Conservation (phyloP, 352 stramenopile genomes). For the Phytopythium aichiense region DNA sequence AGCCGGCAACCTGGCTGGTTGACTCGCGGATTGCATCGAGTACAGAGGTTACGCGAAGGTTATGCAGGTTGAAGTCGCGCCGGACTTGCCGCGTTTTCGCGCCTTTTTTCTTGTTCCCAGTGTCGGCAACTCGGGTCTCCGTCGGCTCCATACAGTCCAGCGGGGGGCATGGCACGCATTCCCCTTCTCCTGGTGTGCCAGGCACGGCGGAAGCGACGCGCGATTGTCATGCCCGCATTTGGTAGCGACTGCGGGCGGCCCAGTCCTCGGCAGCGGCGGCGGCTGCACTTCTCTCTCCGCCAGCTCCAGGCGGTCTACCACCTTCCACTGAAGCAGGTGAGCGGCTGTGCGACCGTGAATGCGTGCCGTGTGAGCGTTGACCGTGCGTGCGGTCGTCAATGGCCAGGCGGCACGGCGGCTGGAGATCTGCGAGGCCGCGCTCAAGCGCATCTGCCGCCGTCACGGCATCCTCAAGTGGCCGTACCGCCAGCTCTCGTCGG, state of each 20-base stretch:
- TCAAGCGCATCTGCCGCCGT: constrained; percentile 77
- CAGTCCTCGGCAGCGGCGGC: constrained; percentile 14
- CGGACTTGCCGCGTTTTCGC: not conserved
- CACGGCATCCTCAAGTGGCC: constrained; percentile 73
- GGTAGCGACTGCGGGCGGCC: not conserved
- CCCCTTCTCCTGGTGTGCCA: not conserved
- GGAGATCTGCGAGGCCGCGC: constrained; percentile 69
- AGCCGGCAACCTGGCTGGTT: not conserved
- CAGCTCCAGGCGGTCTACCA: constrained; percentile 66
- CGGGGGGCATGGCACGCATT: not conserved
- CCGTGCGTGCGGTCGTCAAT: constrained; percentile 9
- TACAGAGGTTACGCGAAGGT: not conserved
- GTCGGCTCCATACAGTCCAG: not conserved
- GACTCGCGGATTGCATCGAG: not conserved
- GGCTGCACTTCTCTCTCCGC: constrained; percentile 52
- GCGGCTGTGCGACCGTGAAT: not conserved
- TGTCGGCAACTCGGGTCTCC: not conserved
- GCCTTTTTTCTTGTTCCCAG: constrained; percentile 2
- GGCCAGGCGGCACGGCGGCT: constrained; percentile 50
- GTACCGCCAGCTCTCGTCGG: constrained; percentile 62
- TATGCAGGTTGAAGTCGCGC: not conserved
- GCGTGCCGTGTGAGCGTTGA: not conserved
- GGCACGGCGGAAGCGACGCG: not conserved
- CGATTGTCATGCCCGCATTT: not conserved
- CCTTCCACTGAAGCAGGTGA: constrained; percentile 65